Evolutionary conservation across 352 stramenopile species (phyloP), one percentile per base, ranked within the genome.

Genomic region (Globisporangium uncinulatum): DNA sequence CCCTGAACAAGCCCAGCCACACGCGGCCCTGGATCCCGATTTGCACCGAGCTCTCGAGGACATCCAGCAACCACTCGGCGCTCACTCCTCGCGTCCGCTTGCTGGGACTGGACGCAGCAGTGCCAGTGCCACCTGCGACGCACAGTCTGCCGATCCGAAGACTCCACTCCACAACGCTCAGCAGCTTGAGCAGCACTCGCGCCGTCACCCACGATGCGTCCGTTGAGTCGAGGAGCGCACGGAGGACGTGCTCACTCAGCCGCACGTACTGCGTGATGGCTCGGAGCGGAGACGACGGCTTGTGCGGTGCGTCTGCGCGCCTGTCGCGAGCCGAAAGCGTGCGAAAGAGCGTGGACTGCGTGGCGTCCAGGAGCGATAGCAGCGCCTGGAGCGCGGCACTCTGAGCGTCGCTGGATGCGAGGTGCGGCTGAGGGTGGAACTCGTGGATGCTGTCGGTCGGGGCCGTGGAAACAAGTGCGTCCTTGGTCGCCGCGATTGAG

Each of bases 131-230:
- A 6, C 49, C 32, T n/a, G n/a, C 10, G 4, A 54, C 32, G n/a
- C 49, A 68, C 15, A 59, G 63, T 58, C 73, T 81, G 17, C 68
- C 75, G 47, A 86, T 66, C 9, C 75, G 73, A 13, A 86, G 37
- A 10, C 57, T 61, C 32, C 71, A 41, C 48, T 86, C 75, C 32
- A 81, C 72, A n/a, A 72, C 69, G 37, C 71, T 71, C 29, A 86
- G 54, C 19, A 76, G 34, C 34, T 78, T 82, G 10, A 71, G n/a
- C 51, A 81, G 34, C 56, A 79, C 64, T 47, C 69, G 73, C 37
- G 62, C 57, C 34, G 46, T 66, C 4, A 68, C 59, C 63, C 71
- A 86, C 31, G 59, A 74, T 20, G 75, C 61, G 54, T 78, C 56
- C 34, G 59, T 57, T 43, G 63, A 58, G n/a, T 62, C 65, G 44